Evolutionary conservation across 2,329 filamentous ascomycete genomes (phyloP).

Genomic region (Arachnomyces sp.): DNA sequence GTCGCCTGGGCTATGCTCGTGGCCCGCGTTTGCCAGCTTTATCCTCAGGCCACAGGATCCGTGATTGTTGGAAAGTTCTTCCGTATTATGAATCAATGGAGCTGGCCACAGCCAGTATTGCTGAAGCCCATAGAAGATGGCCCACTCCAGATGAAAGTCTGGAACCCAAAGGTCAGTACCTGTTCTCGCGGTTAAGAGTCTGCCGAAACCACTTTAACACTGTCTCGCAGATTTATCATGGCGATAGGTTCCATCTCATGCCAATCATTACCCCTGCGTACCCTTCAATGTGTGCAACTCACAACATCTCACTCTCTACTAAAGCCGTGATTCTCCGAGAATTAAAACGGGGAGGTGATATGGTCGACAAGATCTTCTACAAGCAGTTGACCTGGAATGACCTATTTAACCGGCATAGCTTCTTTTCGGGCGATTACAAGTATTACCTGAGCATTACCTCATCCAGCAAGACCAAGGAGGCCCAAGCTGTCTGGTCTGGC

Average conservation of each 20-base stretch:
- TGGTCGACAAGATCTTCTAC: conserved; percentile 70
- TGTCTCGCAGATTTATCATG: conserved; percentile 60
- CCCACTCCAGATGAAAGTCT: conserved; percentile 73
- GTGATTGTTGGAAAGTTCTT: conserved; percentile 93
- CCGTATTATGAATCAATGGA: conserved; percentile 81
- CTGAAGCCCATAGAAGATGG: conserved; percentile 82
- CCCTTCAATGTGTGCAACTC: conserved; percentile 94
- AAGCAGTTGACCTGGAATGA: conserved; percentile 77
- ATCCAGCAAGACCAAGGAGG: conserved; percentile 73
- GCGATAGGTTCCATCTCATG: conserved; percentile 85
- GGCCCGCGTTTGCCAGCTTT: conserved; percentile 89
- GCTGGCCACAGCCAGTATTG: conserved; percentile 88
- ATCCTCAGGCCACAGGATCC: conserved; percentile 82
- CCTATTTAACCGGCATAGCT: conserved; percentile 80
- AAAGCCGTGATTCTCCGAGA: conserved; percentile 78
- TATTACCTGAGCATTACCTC: conserved; percentile 89
- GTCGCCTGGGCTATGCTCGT: conserved; percentile 98
- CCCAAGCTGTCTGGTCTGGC: conserved; percentile 80
- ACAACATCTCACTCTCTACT: conserved; percentile 84
- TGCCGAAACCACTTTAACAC: conserved; percentile 1
- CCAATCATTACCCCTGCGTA: conserved; percentile 97
- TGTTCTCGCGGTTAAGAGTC: background rate
- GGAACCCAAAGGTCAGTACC: conserved; percentile 74
- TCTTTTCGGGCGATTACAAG: conserved; percentile 89
- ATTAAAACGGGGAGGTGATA: conserved; percentile 66